A percentile compares a stretch with the other conserved stretches of the same genome.
These are phyloP conservation scores for Tardiomyces digboiensis DNA, from an alignment of 1,139 yeast genomes.

Conservation along the genomic window DNA sequence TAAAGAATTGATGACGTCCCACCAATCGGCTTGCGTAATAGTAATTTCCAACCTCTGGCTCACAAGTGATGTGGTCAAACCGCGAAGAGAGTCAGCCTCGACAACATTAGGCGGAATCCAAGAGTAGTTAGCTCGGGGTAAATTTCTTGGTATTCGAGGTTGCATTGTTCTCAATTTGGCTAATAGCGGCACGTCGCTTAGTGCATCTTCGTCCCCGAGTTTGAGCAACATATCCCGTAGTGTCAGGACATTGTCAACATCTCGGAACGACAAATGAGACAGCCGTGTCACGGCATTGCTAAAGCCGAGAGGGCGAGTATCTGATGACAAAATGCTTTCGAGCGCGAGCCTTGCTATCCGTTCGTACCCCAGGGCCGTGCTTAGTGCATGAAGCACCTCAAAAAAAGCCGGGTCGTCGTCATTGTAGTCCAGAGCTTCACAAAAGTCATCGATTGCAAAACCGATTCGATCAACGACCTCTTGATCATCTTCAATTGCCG, in stretches of 20 bases:
- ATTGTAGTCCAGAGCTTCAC: constrained; percentile 26
- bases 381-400: constrained; percentile 17
- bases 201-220: constrained; percentile 18
- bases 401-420: constrained; percentile 23
- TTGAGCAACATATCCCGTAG: constrained; percentile 15
- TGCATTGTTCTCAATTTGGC: not conserved
- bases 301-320: constrained; percentile 17
- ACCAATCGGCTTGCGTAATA: not conserved
- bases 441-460: constrained; percentile 22
- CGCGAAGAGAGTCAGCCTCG: not conserved
- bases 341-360: constrained; percentile 52
- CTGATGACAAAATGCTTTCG: constrained; percentile 44
- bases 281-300: constrained; percentile 9
- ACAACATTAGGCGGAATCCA: not conserved
- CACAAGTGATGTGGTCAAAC: not conserved
- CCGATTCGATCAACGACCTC: constrained; percentile 19
- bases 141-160: not conserved
- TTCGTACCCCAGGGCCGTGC: constrained; percentile 22
- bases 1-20: not conserved
- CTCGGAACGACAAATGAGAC: constrained; percentile 3
- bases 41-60: not conserved
- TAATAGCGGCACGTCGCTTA: constrained; percentile 4
- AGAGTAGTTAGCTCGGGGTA: not conserved
- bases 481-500: constrained; percentile 18
- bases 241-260: constrained; percentile 10